Conservation (phyloP, 176 grass and related monocot genomes). For the Lolium rigidum region DNA sequence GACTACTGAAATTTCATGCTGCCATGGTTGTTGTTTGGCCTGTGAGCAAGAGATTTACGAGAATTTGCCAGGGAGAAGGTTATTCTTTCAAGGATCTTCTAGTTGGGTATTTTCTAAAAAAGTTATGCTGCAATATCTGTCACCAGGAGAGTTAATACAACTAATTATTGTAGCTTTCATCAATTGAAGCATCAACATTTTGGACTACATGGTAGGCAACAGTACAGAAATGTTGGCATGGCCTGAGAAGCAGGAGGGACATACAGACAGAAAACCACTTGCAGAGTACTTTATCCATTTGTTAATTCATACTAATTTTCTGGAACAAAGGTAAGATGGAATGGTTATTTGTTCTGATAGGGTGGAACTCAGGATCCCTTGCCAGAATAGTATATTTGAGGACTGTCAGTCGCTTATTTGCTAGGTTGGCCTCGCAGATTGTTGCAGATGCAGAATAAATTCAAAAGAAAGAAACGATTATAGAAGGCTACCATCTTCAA, state of each 20-base stretch:
- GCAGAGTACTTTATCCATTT: neutral
- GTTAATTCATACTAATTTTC: neutral
- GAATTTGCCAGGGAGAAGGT: constrained; percentile 87
- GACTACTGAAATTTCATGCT: constrained; percentile 32
- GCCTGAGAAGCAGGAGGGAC: neutral
- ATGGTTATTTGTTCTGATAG: constrained; percentile 20
- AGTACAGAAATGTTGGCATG: neutral
- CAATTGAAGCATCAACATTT: neutral
- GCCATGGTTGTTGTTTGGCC: constrained; percentile 28
- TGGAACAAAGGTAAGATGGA: neutral
- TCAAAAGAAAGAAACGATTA: constrained; percentile 44
- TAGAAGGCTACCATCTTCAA: constrained; percentile 52
- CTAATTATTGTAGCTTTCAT: neutral
- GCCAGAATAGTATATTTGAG: constrained; percentile 69
- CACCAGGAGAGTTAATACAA: neutral
- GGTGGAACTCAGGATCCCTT: constrained; percentile 62
- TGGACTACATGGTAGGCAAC: neutral
- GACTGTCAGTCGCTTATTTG: constrained; percentile 57
- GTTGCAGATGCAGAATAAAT: constrained; percentile 52
- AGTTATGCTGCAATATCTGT: constrained; percentile 21
- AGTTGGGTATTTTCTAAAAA: constrained; percentile 14
- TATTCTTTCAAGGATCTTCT: constrained; percentile 80
- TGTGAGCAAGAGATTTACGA: constrained; percentile 67
- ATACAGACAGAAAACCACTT: neutral
- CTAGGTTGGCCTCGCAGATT: constrained; percentile 74